phyloP scores from a whole-genome alignment of 768 basidiomycete genomes.

The Lyophyllum semitale region DNA sequence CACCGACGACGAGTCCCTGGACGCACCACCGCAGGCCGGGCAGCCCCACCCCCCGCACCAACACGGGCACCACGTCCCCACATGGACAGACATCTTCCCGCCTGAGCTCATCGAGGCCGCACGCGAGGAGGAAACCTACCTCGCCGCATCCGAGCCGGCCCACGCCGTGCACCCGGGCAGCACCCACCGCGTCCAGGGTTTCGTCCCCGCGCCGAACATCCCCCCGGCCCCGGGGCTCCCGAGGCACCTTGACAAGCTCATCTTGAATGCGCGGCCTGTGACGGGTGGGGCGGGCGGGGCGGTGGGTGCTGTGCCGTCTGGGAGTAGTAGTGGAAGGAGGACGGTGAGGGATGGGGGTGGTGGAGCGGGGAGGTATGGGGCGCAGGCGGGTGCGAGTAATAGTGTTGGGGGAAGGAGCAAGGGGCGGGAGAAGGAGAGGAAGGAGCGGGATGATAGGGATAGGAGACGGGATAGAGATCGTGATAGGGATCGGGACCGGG shows the following conservation, averaged over 20 bases:
- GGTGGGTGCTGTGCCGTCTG: slow-evolving; percentile 27
- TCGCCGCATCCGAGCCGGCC: slow-evolving; percentile 47
- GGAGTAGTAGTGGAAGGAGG: slow-evolving; percentile 27
- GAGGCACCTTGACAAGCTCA: slow-evolving; percentile 90
- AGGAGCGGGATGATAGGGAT: slow-evolving; percentile 15
- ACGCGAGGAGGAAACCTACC: slow-evolving; percentile 79
- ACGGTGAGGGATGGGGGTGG: slow-evolving; percentile 18
- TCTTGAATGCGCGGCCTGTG: slow-evolving; percentile 63
- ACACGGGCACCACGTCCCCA: slow-evolving; percentile 25
- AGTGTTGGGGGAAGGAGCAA: slow-evolving; percentile 20
- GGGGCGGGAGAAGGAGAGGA: slow-evolving; percentile 16
- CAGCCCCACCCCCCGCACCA: slow-evolving; percentile 13
- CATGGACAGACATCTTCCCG: slow-evolving; percentile 84
- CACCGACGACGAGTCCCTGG: slow-evolving; percentile 34
- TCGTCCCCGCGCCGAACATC: slow-evolving; percentile 71
- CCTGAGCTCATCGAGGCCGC: slow-evolving; percentile 78
- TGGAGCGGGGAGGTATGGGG: slow-evolving; percentile 10
- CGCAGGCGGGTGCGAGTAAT: slow-evolving; percentile 6
- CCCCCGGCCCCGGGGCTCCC: slow-evolving; percentile 89
- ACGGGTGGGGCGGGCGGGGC: slow-evolving; percentile 29
- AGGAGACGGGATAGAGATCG: slow-evolving; percentile 26
- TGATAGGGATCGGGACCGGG: slow-evolving; percentile 18
- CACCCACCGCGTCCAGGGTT: slow-evolving; percentile 31
- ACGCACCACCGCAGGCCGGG: background rate
- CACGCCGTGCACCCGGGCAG: slow-evolving; percentile 22